Conservation (phyloP, 805 yeast species). For the Starmerella gropengiesseri region DNA sequence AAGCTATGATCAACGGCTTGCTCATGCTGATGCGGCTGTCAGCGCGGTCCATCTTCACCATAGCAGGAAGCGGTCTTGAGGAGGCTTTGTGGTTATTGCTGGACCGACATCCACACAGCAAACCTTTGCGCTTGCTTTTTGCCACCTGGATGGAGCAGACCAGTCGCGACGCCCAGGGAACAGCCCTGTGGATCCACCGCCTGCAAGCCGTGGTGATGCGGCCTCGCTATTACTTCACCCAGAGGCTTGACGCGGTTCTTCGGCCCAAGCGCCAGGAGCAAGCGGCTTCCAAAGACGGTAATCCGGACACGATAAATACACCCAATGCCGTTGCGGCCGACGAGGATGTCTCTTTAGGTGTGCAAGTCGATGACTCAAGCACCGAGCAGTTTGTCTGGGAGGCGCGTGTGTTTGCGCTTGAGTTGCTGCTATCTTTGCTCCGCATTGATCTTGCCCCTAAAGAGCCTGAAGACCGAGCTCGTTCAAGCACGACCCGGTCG, state of each 20-base stretch:
- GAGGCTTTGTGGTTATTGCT: conserved; percentile 51
- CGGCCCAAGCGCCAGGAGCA: neutral
- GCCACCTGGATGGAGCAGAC: conserved; percentile 51
- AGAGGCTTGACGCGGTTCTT: neutral
- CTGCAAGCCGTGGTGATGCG: conserved; percentile 35
- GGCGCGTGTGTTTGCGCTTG: conserved; percentile 33
- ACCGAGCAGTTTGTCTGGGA: conserved; percentile 36
- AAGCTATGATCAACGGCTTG: conserved; percentile 44
- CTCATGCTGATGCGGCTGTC: conserved; percentile 48
- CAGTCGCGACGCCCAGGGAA: neutral
- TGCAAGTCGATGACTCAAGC: conserved; percentile 17
- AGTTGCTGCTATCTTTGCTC: conserved; percentile 29
- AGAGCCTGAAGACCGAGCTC: conserved; percentile 19
- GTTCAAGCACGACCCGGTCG: conserved; percentile 23
- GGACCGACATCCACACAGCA: conserved; percentile 38
- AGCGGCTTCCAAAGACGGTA: neutral
- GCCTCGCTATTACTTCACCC: conserved; percentile 17
- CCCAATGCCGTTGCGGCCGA: conserved; percentile 38
- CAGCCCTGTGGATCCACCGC: conserved; percentile 43
- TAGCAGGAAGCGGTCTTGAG: conserved; percentile 36
- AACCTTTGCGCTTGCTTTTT: conserved; percentile 38
- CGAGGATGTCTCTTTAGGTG: conserved; percentile 28
- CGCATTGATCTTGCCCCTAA: conserved; percentile 20
- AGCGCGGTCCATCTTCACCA: conserved; percentile 36
- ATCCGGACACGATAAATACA: neutral